Evolutionary conservation across 2,329 filamentous ascomycete genomes (phyloP), one percentile per base, ranked within the genome.

Genomic region (Alternaria sp.): DNA sequence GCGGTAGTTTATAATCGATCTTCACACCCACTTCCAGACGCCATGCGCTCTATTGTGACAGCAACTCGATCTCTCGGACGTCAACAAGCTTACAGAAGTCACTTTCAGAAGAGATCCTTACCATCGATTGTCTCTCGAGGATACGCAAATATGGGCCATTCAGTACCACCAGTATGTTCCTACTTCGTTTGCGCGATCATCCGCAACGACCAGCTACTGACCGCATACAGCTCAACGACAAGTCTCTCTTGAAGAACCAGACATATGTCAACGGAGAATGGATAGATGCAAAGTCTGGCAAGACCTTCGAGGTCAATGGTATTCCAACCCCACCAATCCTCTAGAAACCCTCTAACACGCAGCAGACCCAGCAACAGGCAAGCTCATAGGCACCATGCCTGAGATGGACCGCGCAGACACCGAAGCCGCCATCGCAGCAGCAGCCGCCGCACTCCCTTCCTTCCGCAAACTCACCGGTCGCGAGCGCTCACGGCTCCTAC

Each of bases 231-330:
- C 80, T 85, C 65, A 84, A 80, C 63, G 83, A 85, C 72, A 80
- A 81, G 66, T 83, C 80, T 23, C 87, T 99, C 63, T 88, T 98
- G 74, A 97, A 96, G 84, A 88, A 90, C 71, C 88, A 94, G 77
- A 83, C 89, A 74, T 97, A 95, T 77, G 90, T 98, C 76, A 95
- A 99, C 79, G 96, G 96, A 75, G 87, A 97, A 86, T 99, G 94
- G 92, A 88, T 96, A 66, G 86, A 87, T 72, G 92, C 95, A 71
- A 88, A 89, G 75, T 97, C 93, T 1, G 93, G 93, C 77, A 90
- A 96, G 86, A 97, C 93, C 49, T 99, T 98, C 80, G 90, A 96
- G 78, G 92, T 97, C 63, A 85, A 71, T 47, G 85, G 85, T 85
- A 67, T 47, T 7, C 13, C 12, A n/a, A 3, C 12, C 43, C 19